Base-by-base conservation (phyloP, 345 rosid genomes). In the Excoecaria cochinchinensis region DNA sequence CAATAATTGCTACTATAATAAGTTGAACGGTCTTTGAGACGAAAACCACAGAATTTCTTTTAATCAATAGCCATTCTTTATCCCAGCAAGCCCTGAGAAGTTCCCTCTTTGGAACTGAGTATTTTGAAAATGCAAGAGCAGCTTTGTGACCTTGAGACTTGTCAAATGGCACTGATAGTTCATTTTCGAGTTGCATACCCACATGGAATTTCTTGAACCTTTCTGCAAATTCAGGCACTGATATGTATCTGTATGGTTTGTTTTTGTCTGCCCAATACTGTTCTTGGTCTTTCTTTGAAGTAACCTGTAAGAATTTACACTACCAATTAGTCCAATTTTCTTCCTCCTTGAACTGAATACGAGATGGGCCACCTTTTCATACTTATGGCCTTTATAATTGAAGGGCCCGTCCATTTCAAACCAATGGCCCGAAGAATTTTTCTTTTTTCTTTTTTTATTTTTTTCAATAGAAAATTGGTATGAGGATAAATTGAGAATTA, bases 201-300 rank as follows among this genome's bases (percentile, higher is more conserved):
- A 85, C 91, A 67, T 91, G 93, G 83, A 89, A 95, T 56, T 59
- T 76, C 91, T 81, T 89, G 88, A 89, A 91, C 31, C 70, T 82
- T 59, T 82, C 72, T 6, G 86, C 83, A 76, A 95, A 90, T 42
- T 89, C 91, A 0, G 86, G 46, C 3, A 93, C 97, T 55, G 93
- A 39, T 22, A 89, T 72, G 80, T 83, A 95, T 71, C 84, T 80
- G 85, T 93, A 93, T 4, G 93, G 97, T 64, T 59, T 85, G 55
- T 17, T 81, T 66, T 74, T 84, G 68, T 87, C 87, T 13, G 81
- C 84, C 98, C 97, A 93, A 56, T 93, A 95, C 66, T 93, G 99
- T 69, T 90, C 93, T 78, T 93, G 98, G 84, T 95, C 98, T 82
- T 93, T 95, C 78, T 78, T 91, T 57, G 97, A 95, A 3, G 94